Percentiles rank a stretch among this genome's conserved stretches.
Evolutionary conservation across 179 eudicot genomes (phyloP).

Genomic region (Pouteria campechiana): DNA sequence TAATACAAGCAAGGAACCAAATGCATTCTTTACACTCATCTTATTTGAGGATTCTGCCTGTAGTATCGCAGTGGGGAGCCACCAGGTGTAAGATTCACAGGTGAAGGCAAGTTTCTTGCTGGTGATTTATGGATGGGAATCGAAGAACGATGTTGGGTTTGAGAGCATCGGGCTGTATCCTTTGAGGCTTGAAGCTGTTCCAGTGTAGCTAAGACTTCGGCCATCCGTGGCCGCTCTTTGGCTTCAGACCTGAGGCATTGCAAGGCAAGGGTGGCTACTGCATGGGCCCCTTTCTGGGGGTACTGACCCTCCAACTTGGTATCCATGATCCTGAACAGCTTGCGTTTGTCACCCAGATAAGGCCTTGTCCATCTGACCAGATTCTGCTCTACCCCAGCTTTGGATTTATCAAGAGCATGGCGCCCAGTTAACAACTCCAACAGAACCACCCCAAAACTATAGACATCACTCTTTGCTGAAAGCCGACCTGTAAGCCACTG

Average conservation of each 20-base stretch:
- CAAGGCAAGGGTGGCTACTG: conserved; percentile 63
- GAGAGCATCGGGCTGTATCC: conserved; percentile 13
- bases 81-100: conserved; percentile 24
- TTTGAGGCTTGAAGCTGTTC: conserved; percentile 51
- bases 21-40: conserved; percentile 7
- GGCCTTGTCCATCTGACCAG: conserved; percentile 91
- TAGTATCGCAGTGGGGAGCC: conserved; percentile 39
- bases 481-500: conserved; percentile 46
- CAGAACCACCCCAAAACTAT: conserved; percentile 87
- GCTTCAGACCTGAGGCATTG: conserved; percentile 56
- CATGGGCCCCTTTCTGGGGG: conserved; percentile 69
- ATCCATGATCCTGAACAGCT: conserved; percentile 83
- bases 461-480: conserved; percentile 81
- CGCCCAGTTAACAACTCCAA: conserved; percentile 82
- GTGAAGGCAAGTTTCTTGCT: conserved; percentile 25
- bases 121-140: conserved; percentile 21
- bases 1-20: no score
- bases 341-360: conserved; percentile 60
- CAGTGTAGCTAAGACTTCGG: conserved; percentile 51
- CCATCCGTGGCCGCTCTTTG: conserved; percentile 62
- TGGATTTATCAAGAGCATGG: conserved; percentile 67
- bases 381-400: conserved; percentile 53
- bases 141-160: conserved; percentile 10
- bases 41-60: conserved; percentile 24
- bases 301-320: conserved; percentile 84